A percentile compares a stretch with the other conserved stretches of the same genome.
phyloP scores from a whole-genome alignment of 148 eudicot genomes.

The Beta vulgaris region DNA sequence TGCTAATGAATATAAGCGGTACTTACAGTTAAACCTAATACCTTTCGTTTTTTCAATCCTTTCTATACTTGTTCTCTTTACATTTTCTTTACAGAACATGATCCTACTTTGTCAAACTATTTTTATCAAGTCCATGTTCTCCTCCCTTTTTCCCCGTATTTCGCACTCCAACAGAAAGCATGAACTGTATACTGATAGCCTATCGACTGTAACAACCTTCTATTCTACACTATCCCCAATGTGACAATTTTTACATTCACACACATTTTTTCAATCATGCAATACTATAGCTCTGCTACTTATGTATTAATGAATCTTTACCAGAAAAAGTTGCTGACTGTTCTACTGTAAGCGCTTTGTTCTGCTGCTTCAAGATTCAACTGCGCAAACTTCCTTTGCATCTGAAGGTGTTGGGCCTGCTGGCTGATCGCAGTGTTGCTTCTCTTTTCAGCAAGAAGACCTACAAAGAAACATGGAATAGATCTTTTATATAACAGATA shows the following conservation, averaged over 20 bases:
- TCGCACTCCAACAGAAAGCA: slow-evolving; percentile 3
- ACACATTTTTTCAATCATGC: slow-evolving; percentile 5
- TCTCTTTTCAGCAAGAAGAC: slow-evolving; percentile 8
- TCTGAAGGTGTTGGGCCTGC: slow-evolving; percentile 30
- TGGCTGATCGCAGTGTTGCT: slow-evolving; percentile 15
- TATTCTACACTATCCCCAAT: background rate
- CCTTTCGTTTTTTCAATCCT: background rate
- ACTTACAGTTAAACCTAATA: background rate
- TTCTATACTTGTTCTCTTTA: background rate
- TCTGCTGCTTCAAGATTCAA: slow-evolving; percentile 17
- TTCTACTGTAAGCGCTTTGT: slow-evolving; percentile 9
- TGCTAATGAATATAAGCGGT: background rate
- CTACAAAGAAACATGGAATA: slow-evolving; percentile 11
- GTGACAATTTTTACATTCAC: slow-evolving; percentile 9
- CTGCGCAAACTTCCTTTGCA: slow-evolving; percentile 27
- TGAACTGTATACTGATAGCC: background rate
- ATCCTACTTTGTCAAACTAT: background rate
- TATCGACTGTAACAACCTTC: slow-evolving; percentile 7
- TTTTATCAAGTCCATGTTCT: background rate
- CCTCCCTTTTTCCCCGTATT: background rate
- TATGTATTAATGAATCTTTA: slow-evolving; percentile 4
- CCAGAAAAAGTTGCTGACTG: slow-evolving; percentile 10
- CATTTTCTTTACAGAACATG: background rate
- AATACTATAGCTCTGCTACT: background rate
- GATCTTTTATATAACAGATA: background rate